Percentiles rank a stretch among this genome's conserved stretches.
Evolutionary conservation across 495 filamentous ascomycete genomes (phyloP).

Genomic region (Cryomyces minteri): DNA sequence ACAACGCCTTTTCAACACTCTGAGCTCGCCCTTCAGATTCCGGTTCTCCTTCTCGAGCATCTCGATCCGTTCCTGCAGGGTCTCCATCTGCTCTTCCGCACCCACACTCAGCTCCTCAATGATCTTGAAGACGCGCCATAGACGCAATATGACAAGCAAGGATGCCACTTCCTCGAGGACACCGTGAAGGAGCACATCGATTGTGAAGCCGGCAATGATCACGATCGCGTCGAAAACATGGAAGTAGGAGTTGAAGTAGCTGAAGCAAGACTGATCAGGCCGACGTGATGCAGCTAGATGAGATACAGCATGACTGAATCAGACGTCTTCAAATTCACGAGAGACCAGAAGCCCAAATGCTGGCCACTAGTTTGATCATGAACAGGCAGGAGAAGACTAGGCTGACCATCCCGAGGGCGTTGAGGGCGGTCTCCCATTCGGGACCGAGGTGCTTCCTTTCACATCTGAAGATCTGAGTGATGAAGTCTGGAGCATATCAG

Average conservation of each 20-base stretch:
- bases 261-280: constrained; percentile 6
- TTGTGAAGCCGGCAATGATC: constrained; percentile 39
- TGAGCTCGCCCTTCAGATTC: constrained; percentile 1
- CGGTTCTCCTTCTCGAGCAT: constrained; percentile 7
- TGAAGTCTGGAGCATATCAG: constrained; percentile 23
- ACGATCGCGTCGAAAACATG: constrained; percentile 44
- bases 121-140: constrained; percentile 54
- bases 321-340: constrained; percentile 21
- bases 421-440: constrained; percentile 20
- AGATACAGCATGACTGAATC: background rate
- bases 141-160: constrained; percentile 40
- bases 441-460: constrained; percentile 22
- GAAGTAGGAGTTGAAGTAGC: constrained; percentile 43
- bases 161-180: constrained; percentile 40
- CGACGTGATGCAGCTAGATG: background rate
- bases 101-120: constrained; percentile 10
- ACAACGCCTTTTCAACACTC: too few species aligned
- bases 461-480: constrained; percentile 42
- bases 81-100: constrained; percentile 9
- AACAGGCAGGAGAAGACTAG: constrained; percentile 41
- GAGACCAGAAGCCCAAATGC: constrained; percentile 35
- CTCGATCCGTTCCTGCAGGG: constrained; percentile 4
- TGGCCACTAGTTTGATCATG: constrained; percentile 36
- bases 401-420: constrained; percentile 25
- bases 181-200: constrained; percentile 38